A percentile compares a stretch with the other conserved stretches of the same genome.
These are phyloP conservation scores for Salinomyces thailandicus DNA, from an alignment of 2,329 filamentous ascomycete genomes.

Conservation along the genomic window DNA sequence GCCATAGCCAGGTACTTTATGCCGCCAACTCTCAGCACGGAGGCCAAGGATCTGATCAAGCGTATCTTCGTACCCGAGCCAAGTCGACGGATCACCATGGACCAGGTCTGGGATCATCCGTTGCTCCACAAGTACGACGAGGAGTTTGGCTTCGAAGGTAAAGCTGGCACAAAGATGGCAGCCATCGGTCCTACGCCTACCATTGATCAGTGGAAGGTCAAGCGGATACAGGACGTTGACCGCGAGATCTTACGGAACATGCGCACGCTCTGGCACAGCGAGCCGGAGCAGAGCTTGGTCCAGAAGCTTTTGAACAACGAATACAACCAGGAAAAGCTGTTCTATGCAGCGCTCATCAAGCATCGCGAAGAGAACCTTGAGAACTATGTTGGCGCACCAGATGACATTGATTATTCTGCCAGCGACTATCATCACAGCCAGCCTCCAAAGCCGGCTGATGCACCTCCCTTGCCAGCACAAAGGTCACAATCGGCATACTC, in stretches of 20 bases:
- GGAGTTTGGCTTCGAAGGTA: constrained; percentile 57
- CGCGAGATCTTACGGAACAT: constrained; percentile 73
- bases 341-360: constrained; percentile 74
- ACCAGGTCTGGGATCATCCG: constrained; percentile 76
- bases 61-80: constrained; percentile 73
- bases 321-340: constrained; percentile 79
- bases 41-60: constrained; percentile 67
- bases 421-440: constrained; percentile 80
- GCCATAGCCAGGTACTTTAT: constrained; percentile 40
- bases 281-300: constrained; percentile 60
- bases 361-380: constrained; percentile 79
- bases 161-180: constrained; percentile 38
- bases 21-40: constrained; percentile 45
- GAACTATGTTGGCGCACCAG: constrained; percentile 64
- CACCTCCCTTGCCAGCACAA: constrained; percentile 30
- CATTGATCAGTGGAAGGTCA: constrained; percentile 52
- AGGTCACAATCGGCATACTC: constrained; percentile 45
- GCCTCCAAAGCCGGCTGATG: constrained; percentile 25
- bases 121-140: constrained; percentile 71
- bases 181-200: constrained; percentile 45
- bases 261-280: constrained; percentile 82
- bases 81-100: constrained; percentile 64
- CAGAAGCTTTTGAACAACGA: constrained; percentile 49
- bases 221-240: constrained; percentile 60
- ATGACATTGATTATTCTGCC: constrained; percentile 61